Base-by-base conservation (phyloP, 495 filamentous ascomycete genomes). In the Hypoxylon crocopeplum region DNA sequence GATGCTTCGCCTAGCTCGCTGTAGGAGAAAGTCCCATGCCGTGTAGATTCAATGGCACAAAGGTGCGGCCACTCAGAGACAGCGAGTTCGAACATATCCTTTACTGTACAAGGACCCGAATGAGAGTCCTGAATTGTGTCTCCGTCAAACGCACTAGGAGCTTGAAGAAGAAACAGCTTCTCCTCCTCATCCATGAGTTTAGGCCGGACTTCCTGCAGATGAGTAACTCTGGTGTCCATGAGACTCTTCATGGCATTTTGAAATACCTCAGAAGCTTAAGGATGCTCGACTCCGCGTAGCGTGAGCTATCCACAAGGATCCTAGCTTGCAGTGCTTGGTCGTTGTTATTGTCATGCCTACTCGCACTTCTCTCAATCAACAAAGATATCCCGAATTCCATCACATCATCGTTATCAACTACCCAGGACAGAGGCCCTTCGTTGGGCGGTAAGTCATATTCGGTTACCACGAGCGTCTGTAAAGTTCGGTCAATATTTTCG, bases 21-120 rank as follows among this genome's bases (percentile, higher is more conserved):
- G 22, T 70, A 72, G 5, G 70, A 70, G 32, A 70, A 19, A 5
- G 44, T 42, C 11, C 16, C 48, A 24, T 50, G 49, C 10, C 29
- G 16, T 40, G 16, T 27, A 5, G 27, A 48, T 40, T 62, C 62
- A 17, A 62, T 25, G 22, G 52, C 52, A 37, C 15, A 21, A n/a
- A 47, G 17, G 16, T 38, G 40, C 11, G 52, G 54, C 59, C 59
- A 64, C 19, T 59, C 36, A 2, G 48, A 20, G 2, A 50, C 51
- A 34, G 45, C 40, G 3, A 32, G 25, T 13, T 59, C 45, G 16
- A 64, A 52, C 19, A 40, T 21, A 19, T 52, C 41, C 22, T 49
- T 59, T 16, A 59, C 20, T n/a, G 38, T 40, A 8, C 6, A 10
- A 21, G 38, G 3, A 40, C 7, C 1, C 5, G 12, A 10, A 21